A percentile compares a stretch with the other conserved stretches of the same genome.
phyloP scores from a whole-genome alignment of 352 stramenopile species.

The Phytopythium boreale region DNA sequence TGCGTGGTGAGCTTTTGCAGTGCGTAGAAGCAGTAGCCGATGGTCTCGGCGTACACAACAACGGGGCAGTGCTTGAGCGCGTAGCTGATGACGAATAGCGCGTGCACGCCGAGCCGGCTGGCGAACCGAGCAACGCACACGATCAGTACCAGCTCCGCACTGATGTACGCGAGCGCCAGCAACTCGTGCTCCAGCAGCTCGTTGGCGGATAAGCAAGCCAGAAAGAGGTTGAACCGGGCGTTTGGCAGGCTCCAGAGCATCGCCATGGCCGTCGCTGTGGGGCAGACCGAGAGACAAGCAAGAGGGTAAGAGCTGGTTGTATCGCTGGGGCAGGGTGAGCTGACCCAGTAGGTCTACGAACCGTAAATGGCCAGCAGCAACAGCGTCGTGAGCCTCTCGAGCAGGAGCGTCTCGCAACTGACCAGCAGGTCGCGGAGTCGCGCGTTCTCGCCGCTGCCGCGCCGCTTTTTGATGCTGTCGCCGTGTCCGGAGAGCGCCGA shows the following conservation, averaged over 20 bases:
- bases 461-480: slow-evolving; percentile 1
- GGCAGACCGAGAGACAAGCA: background rate
- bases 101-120: background rate
- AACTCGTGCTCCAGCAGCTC: background rate
- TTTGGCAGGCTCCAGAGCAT: slow-evolving; percentile 1
- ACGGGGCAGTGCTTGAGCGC: background rate
- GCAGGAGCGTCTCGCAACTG: background rate
- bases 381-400: background rate
- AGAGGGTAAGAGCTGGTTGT: background rate
- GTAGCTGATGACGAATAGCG: background rate
- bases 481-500: background rate
- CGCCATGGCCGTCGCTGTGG: background rate
- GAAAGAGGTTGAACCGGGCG: background rate
- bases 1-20: background rate
- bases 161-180: background rate
- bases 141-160: background rate
- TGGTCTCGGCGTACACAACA: background rate
- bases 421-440: background rate
- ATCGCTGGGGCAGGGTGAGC: no score
- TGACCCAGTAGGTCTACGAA: background rate
- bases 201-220: background rate
- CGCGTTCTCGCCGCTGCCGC: background rate
- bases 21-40: background rate
- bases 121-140: background rate
- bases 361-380: background rate